These are phyloP conservation scores for Aspergillus caelatus DNA, from an alignment of 2,329 filamentous ascomycete genomes.

Conservation along the genomic window DNA sequence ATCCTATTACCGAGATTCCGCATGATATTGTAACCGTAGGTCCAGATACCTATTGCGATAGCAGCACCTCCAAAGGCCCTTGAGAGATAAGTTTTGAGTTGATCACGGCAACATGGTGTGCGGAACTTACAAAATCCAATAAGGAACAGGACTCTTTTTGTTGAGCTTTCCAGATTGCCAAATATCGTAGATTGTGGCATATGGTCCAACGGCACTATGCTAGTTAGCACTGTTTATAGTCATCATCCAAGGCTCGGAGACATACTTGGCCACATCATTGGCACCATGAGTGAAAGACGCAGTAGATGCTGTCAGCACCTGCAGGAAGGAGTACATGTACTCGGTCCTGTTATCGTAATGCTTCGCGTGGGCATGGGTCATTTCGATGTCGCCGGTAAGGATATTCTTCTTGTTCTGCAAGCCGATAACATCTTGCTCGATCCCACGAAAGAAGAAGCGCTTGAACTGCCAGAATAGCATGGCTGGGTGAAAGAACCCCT, in stretches of 20 bases:
- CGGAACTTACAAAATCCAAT: slow-evolving; percentile 22
- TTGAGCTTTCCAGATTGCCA: slow-evolving; percentile 13
- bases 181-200: slow-evolving; percentile 23
- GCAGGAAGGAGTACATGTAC: slow-evolving; percentile 24
- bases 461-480: slow-evolving; percentile 21
- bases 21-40: slow-evolving; percentile 26
- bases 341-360: slow-evolving; percentile 23
- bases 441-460: slow-evolving; percentile 18
- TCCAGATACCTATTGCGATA: slow-evolving; percentile 23
- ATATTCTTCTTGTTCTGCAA: slow-evolving; percentile 22
- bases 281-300: slow-evolving; percentile 23
- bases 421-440: slow-evolving; percentile 20
- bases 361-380: slow-evolving; percentile 17
- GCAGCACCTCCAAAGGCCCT: slow-evolving; percentile 21
- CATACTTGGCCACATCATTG: slow-evolving; percentile 24
- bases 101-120: background rate
- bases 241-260: background rate
- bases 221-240: background rate
- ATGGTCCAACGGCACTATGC: slow-evolving; percentile 21
- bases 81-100: background rate
- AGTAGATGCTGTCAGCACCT: slow-evolving; percentile 21
- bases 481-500: slow-evolving; percentile 11
- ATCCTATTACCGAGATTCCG: slow-evolving; percentile 23
- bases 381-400: slow-evolving; percentile 20
- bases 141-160: slow-evolving; percentile 18